These are phyloP conservation scores for Zymoseptoria brevis DNA, from an alignment of 2,329 filamentous ascomycete species.

Conservation along the genomic window DNA sequence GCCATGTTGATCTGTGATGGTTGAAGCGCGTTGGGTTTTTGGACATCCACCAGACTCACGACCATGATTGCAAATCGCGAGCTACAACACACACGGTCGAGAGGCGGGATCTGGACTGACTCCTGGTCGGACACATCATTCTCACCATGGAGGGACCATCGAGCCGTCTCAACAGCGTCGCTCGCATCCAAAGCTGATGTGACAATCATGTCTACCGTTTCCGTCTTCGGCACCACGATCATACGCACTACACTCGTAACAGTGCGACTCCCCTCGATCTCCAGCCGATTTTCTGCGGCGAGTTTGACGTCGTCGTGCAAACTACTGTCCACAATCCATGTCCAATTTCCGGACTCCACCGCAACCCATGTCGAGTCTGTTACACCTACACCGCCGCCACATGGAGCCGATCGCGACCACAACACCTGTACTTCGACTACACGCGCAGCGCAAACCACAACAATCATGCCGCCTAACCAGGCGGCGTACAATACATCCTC, in stretches of 20 bases:
- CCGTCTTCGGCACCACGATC: not conserved
- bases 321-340: not conserved
- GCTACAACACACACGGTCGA: too few species aligned
- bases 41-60: too few species aligned
- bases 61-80: too few species aligned
- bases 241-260: slow-evolving; percentile 1
- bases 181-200: too few species aligned
- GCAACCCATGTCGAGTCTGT: not conserved
- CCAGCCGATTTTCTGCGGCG: not conserved
- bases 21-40: too few species aligned
- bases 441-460: not conserved
- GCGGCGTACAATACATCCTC: slow-evolving; percentile 4
- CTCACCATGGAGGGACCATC: too few species aligned
- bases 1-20: too few species aligned
- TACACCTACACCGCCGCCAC: not conserved
- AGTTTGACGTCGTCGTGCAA: not conserved
- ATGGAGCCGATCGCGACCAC: not conserved
- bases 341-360: not conserved
- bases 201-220: too few species aligned
- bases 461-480: slow-evolving; percentile 2
- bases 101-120: too few species aligned
- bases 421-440: not conserved
- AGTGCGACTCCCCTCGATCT: not conserved
- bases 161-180: too few species aligned
- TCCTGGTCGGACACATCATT: too few species aligned